Conservation (phyloP, 495 filamentous ascomycete genomes). For the Talaromyces proteolyticus region DNA sequence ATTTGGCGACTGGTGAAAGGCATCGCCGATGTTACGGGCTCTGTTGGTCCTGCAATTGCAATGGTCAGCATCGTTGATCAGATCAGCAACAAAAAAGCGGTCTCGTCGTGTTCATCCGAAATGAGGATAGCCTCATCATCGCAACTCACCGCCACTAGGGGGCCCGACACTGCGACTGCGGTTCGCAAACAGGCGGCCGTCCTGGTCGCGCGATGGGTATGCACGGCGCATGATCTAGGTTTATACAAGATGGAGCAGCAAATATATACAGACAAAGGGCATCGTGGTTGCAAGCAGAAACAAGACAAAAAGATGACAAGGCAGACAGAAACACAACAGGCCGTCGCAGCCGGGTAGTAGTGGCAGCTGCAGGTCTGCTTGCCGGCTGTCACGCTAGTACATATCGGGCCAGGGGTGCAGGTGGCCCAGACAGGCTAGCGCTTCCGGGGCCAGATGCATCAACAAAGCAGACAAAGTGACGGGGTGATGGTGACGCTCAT, state of each 20-base stretch:
- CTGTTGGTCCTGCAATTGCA: not conserved
- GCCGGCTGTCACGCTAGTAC: conserved; percentile 12
- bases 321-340: not conserved
- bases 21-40: conserved; percentile 24
- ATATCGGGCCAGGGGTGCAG: conserved; percentile 20
- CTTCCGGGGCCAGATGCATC: not conserved
- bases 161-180: conserved; percentile 1
- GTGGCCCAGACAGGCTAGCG: conserved; percentile 5
- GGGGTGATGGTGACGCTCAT: no score
- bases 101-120: not conserved
- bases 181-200: conserved; percentile 1
- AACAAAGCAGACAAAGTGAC: no score
- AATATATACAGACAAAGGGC: not conserved
- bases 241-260: not conserved
- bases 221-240: conserved; percentile 5
- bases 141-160: conserved; percentile 1
- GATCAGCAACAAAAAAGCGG: not conserved
- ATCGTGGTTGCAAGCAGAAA: not conserved
- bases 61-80: not conserved
- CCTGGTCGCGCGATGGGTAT: conserved; percentile 6
- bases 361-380: not conserved
- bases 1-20: conserved; percentile 49
- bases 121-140: not conserved
- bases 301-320: conserved; percentile 7
- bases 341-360: not conserved